Percentiles rank a stretch among this genome's conserved stretches.
phyloP scores from a whole-genome alignment of 768 basidiomycete species.

The Fibroporia radiculosa region DNA sequence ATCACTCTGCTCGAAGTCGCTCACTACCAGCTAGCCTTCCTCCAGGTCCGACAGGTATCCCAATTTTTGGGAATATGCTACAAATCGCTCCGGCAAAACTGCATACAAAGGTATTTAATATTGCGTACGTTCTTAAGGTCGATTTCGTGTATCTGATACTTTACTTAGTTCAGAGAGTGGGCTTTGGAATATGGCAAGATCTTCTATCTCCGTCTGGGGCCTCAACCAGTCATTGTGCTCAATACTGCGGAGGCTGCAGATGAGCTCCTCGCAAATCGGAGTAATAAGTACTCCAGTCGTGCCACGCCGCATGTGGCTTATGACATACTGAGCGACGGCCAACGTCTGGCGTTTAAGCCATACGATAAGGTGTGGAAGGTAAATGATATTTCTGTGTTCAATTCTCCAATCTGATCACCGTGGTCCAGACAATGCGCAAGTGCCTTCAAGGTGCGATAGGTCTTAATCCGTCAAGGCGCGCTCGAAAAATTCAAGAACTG shows the following conservation, averaged over 20 bases:
- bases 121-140: neutral
- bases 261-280: constrained; percentile 18
- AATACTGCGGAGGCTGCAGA: constrained; percentile 14
- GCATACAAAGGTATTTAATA: neutral
- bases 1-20: no score
- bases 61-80: constrained; percentile 27
- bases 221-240: constrained; percentile 14
- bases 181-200: constrained; percentile 23
- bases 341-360: constrained; percentile 21
- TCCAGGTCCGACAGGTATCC: constrained; percentile 24
- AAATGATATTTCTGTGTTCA: no score
- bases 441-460: constrained; percentile 19
- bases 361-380: constrained; percentile 25
- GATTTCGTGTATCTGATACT: neutral
- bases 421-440: constrained; percentile 15
- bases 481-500: constrained; percentile 19
- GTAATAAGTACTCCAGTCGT: constrained; percentile 21
- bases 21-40: constrained; percentile 13
- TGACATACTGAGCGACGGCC: constrained; percentile 25
- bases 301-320: constrained; percentile 25
- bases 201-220: constrained; percentile 20
- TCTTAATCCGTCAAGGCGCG: constrained; percentile 19
- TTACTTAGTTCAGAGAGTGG: constrained; percentile 21
- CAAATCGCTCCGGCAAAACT: constrained; percentile 8
- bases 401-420: no score